Base-by-base conservation (phyloP, 768 basidiomycete genomes). In the Russula olivacea region DNA sequence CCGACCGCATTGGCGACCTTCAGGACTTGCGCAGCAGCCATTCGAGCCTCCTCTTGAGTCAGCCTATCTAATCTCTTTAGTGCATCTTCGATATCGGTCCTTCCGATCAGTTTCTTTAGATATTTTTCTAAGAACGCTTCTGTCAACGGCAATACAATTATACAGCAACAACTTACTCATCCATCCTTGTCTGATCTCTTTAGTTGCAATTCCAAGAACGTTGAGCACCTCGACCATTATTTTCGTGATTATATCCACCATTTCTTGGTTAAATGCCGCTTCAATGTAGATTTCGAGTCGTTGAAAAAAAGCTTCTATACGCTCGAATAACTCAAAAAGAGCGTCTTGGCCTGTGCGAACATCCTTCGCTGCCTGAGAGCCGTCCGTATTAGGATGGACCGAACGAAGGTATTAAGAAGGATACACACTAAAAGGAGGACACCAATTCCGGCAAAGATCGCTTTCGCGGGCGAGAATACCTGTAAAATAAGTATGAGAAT, bases 211-310 rank as follows among this genome's bases (percentile, higher is more conserved):
- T 30, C 11, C 41, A 10, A 54, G 43, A 21, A 47, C 6, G 30
- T 30, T 47, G 11, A 60, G 52, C 1, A 60, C 51, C 21, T 60
- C 59, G 0, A 47, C 52, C 52, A 53, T 53, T 10, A 47, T 40
- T 10, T n/a, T 15, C 1, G 36, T 36, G 5, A 45, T 45, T 23
- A 4, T 25, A 2, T 60, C 51, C 41, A 11, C 32, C 43, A 60
- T 43, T 25, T 23, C 34, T 3, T 4, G 4, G 2, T 21, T 47
- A 11, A 4, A 15, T 23, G 32, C 4, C 9, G 32, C 41, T 3
- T 32, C 10, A 0, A 28, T 53, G 10, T 54, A 54, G 2, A 19
- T 30, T 4, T 54, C 43, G 14, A 60, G 59, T 1, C 51, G 51
- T 25, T 12, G 41, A 2, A 54, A 47, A 19, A 45, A 53, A 0